These are phyloP conservation scores for Coemansia sp. DNA, from an alignment of 192 early-diverging fungal genomes.

Conservation along the genomic window DNA sequence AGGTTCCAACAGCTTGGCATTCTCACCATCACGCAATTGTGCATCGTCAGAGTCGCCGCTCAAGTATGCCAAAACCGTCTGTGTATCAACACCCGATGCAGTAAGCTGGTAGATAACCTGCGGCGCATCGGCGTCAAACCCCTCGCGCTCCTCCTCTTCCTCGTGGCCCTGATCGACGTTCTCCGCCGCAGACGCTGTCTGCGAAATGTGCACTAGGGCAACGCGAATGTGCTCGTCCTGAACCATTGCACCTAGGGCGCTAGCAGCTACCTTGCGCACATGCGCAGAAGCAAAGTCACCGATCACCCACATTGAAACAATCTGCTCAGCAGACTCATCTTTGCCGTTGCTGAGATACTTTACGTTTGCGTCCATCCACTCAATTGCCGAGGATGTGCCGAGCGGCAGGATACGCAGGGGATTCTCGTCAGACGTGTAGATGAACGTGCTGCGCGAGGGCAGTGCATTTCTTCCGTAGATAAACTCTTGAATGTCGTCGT, in stretches of 20 bases:
- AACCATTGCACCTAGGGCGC: conserved; percentile 51
- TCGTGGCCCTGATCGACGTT: conserved; percentile 15
- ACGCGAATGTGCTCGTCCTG: conserved; percentile 26
- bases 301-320: conserved; percentile 50
- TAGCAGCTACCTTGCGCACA: conserved; percentile 55
- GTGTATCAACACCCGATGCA: conserved; percentile 2
- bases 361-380: conserved; percentile 24
- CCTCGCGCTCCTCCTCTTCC: conserved; percentile 17
- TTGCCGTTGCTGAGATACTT: conserved; percentile 16
- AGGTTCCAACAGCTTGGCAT: neutral
- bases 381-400: neutral
- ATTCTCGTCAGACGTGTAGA: conserved; percentile 37
- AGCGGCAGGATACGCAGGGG: conserved; percentile 38
- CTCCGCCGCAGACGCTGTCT: neutral
- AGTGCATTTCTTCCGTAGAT: conserved; percentile 64
- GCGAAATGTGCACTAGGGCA: conserved; percentile 24
- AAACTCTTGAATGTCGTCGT: conserved; percentile 65
- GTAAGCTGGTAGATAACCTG: conserved; percentile 31
- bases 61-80: conserved; percentile 9
- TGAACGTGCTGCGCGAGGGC: conserved; percentile 58
- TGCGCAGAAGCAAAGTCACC: conserved; percentile 55
- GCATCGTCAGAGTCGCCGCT: neutral
- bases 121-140: conserved; percentile 26
- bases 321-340: neutral
- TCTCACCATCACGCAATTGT: neutral